A percentile compares a stretch with the other conserved stretches of the same genome.
phyloP scores from a whole-genome alignment of 2,329 filamentous ascomycete genomes.

The Fusarium heterosporum region DNA sequence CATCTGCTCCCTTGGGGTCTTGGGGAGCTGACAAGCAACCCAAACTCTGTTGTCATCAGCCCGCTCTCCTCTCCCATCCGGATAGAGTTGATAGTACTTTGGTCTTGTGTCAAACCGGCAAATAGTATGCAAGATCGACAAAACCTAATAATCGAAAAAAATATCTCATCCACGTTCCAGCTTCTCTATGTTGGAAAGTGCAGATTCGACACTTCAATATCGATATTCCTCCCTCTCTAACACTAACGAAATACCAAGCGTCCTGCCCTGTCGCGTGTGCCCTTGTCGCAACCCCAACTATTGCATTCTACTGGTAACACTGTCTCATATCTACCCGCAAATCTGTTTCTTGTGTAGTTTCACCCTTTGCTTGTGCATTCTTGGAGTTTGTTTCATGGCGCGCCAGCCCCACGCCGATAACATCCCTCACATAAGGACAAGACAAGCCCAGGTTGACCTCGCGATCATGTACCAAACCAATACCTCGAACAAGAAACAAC shows the following conservation, averaged over 20 bases:
- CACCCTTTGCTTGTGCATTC: slow-evolving; percentile 37
- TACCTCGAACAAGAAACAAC: slow-evolving; percentile 7
- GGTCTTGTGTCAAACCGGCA: background rate
- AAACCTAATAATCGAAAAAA: slow-evolving; percentile 7
- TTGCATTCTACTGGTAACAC: slow-evolving; percentile 7
- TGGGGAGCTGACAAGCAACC: background rate
- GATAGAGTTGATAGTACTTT: slow-evolving; percentile 14
- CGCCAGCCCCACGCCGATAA: slow-evolving; percentile 28
- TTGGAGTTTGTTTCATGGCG: slow-evolving; percentile 29
- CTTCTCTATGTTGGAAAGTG: slow-evolving; percentile 2
- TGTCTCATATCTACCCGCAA: slow-evolving; percentile 5
- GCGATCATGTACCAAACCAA: slow-evolving; percentile 1
- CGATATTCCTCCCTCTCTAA: slow-evolving; percentile 18
- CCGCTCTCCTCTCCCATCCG: slow-evolving; percentile 11
- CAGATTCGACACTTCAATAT: background rate
- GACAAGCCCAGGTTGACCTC: slow-evolving; percentile 1
- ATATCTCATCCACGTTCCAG: slow-evolving; percentile 29
- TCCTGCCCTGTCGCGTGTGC: slow-evolving; percentile 6
- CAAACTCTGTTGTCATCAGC: background rate
- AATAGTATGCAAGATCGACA: slow-evolving; percentile 9
- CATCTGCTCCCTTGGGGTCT: slow-evolving; percentile 10
- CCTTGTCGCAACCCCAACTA: slow-evolving; percentile 8
- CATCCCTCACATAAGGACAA: slow-evolving; percentile 35
- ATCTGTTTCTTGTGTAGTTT: slow-evolving; percentile 27
- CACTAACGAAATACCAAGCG: slow-evolving; percentile 21